Base-by-base conservation (phyloP, 108 stramenopile genomes). In the Phaeodactylum tricornutum region DNA sequence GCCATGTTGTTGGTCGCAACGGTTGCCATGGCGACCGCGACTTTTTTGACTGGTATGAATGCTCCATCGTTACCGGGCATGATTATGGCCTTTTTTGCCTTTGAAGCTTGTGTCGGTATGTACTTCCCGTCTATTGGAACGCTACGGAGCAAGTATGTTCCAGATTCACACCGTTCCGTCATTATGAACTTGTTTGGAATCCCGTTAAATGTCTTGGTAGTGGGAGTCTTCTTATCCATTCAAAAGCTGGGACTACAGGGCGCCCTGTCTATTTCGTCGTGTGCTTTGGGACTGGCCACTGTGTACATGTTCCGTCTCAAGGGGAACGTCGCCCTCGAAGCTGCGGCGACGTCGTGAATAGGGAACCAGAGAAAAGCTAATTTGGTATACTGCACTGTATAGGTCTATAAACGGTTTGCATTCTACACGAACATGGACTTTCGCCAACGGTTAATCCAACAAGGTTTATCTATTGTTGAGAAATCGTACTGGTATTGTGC, bases 151-250 rank as follows among this genome's bases (percentile, higher is more conserved):
- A 94, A 92, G 67, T 94, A 95, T 66, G 72, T 99, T 26, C 95
- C 96, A 2, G 95, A 99, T 31, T 74, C 78, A 20, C 82, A 93
- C 35, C 81, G 98, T 29, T 80, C 85, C 7, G 87, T 95, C 29
- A 84, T 97, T 16, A 95, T 97, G 93, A 97, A 97, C 68, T 58
- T 97, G 50, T 93, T 95, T 62, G 91, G 98, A 20, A 85, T 95
- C 47, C 93, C 90, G 2, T 67, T 96, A 50, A 98, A 98, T 72
- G 73, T 79, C n/a, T 56, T 96, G 51, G 93, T 96, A 9, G 81
- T 96, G 38, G 57, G 72, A 26, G 90, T 95, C 17, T 93, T 97
- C 43, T 58, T 95, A 49, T 75, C 74, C 30, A 92, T 92, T 56
- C 64, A 85, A 42, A 74, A 66, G 47, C 62, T 96, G 56, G 92